These are phyloP conservation scores for Tolypocladium ovalisporum DNA, from an alignment of 2,329 filamentous ascomycete genomes.

Conservation along the genomic window DNA sequence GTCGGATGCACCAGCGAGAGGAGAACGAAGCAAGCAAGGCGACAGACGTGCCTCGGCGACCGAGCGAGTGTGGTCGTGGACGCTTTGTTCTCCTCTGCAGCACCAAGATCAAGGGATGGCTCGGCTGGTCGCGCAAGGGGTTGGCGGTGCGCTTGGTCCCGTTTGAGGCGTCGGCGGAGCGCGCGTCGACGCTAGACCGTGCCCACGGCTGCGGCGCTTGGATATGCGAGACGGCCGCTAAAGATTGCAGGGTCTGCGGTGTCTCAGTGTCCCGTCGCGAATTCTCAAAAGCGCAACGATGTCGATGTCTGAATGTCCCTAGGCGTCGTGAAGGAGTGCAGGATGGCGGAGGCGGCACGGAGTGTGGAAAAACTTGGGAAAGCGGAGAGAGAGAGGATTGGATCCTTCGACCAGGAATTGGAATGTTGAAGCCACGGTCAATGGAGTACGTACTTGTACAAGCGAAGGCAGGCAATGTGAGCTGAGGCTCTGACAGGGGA, in stretches of 20 bases:
- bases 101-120: background rate
- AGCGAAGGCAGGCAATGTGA: background rate
- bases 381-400: background rate
- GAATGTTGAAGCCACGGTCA: background rate
- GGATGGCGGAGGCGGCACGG: background rate
- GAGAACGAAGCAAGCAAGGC: background rate
- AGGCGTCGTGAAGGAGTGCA: background rate
- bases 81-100: background rate
- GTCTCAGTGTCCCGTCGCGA: background rate
- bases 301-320: too few species aligned
- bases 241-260: background rate
- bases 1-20: background rate
- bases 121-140: background rate
- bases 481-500: background rate
- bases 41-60: background rate
- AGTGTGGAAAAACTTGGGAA: background rate
- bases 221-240: background rate
- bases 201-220: background rate
- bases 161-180: background rate
- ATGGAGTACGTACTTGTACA: background rate
- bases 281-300: background rate
- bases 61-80: background rate
- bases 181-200: background rate
- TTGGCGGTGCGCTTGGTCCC: background rate
- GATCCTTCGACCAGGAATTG: background rate